These are phyloP conservation scores for Talinum fruticosum DNA, from an alignment of 148 eudicot species.

Conservation along the genomic window DNA sequence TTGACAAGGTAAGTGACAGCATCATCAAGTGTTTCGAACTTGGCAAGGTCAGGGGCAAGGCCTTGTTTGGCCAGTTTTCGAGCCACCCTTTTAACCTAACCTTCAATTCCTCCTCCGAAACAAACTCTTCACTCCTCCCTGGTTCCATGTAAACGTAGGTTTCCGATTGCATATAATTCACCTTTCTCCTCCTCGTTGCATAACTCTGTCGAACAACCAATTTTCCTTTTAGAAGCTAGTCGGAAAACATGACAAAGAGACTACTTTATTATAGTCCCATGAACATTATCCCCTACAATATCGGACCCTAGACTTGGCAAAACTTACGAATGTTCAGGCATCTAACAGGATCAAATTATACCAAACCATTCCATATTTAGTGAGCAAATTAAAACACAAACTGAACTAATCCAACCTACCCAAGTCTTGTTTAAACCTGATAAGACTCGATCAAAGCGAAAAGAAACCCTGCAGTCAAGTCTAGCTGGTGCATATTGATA, in stretches of 20 bases:
- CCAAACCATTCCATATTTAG: no score
- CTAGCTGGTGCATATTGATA: no score
- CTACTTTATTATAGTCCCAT: no score
- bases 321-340: no score
- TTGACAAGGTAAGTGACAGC: constrained; percentile 65
- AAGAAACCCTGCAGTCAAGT: no score
- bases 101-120: constrained; percentile 66
- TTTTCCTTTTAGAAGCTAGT: neutral
- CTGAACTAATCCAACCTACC: neutral
- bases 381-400: no score
- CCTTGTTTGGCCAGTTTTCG: constrained; percentile 66
- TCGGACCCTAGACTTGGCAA: no score
- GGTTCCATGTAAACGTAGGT: constrained; percentile 82
- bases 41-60: constrained; percentile 77
- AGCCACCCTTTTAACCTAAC: constrained; percentile 62
- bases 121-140: constrained; percentile 66
- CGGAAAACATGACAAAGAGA: no score
- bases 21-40: constrained; percentile 58
- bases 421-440: neutral
- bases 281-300: neutral
- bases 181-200: constrained; percentile 53
- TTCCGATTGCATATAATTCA: constrained; percentile 42
- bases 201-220: constrained; percentile 9
- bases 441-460: neutral
- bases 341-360: no score